Base-by-base conservation (phyloP, 2,329 filamentous ascomycete genomes). In the Fusarium sp. region DNA sequence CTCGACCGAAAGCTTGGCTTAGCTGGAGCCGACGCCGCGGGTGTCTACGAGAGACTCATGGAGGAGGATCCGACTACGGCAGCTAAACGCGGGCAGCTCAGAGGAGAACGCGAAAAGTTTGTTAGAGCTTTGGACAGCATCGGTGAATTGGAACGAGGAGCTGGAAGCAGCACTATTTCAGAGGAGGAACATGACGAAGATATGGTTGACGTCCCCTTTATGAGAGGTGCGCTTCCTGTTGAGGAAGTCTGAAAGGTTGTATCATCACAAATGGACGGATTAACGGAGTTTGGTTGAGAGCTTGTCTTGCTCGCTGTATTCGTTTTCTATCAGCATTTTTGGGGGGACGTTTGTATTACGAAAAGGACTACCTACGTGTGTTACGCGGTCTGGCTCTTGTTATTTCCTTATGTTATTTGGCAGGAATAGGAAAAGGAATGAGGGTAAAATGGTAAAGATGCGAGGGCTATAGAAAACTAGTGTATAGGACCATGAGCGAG, bases 51-150 rank as follows among this genome's bases (percentile, higher is more conserved):
- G 52, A 76, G 74, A 18, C 77, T 86, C 7, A 86, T 87, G 84
- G 83, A 82, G 22, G 85, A 87, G 55, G 84, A 86, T 53, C 72
- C 77, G 3, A 74, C 72, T 0, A 86, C 82, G 1, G 84, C 85
- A 0, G 68, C 67, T 6, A 77, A 75, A 50, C 78, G 85, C 2
- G 78, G 81, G 31, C 77, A 75, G 13, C 78, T 86, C 33, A 84
- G 83, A 66, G 69, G 71, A 3, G 83, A 85, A 62, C 77, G 78
- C 48, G 77, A 79, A n/a, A 86, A 84, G 72, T 83, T 86, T 50
- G 74, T 77, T n/a, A 79, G 78, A 46, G 85, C 85, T 1, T 78
- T 86, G 56, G 74, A 77, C 22, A 84, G 82, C 36, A 87, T 87
- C 52, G 78, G 80, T 33, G 72, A 75, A 5, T 77, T 86, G 13